Evolutionary conservation across 169 alveolate genomes (phyloP).

Genomic region (Hepatocystis sp.): DNA sequence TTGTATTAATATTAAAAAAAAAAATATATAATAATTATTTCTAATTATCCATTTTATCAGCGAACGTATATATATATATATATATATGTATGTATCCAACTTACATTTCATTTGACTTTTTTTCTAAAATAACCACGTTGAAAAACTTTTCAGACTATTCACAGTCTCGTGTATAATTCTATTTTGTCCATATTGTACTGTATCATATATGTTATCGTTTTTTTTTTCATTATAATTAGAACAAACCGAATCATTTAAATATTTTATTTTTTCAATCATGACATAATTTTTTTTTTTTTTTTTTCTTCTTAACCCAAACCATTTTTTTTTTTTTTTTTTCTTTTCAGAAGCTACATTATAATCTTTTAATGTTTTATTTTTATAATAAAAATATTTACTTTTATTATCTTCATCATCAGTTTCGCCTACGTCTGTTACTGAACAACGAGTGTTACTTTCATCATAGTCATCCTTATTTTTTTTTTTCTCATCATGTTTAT

Average conservation of each 20-base stretch:
- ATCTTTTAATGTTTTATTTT: constrained; percentile 72
- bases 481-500: constrained; percentile 31
- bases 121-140: constrained; percentile 58
- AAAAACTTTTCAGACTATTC: constrained; percentile 40
- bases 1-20: not conserved
- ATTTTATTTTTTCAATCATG: constrained; percentile 38
- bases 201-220: constrained; percentile 8
- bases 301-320: constrained; percentile 62
- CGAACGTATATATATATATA: not conserved
- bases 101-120: not conserved
- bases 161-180: constrained; percentile 44
- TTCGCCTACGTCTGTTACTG: constrained; percentile 52
- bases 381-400: constrained; percentile 48
- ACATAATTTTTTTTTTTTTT: constrained; percentile 48
- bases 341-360: constrained; percentile 52
- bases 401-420: constrained; percentile 24
- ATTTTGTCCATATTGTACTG: constrained; percentile 17
- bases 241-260: constrained; percentile 67
- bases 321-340: constrained; percentile 29
- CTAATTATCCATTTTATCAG: not conserved
- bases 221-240: constrained; percentile 68
- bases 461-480: constrained; percentile 47
- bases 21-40: not conserved
- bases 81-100: not conserved
- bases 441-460: constrained; percentile 53